These are phyloP conservation scores for Mrakia gelida DNA, from an alignment of 768 basidiomycete genomes.

Conservation along the genomic window DNA sequence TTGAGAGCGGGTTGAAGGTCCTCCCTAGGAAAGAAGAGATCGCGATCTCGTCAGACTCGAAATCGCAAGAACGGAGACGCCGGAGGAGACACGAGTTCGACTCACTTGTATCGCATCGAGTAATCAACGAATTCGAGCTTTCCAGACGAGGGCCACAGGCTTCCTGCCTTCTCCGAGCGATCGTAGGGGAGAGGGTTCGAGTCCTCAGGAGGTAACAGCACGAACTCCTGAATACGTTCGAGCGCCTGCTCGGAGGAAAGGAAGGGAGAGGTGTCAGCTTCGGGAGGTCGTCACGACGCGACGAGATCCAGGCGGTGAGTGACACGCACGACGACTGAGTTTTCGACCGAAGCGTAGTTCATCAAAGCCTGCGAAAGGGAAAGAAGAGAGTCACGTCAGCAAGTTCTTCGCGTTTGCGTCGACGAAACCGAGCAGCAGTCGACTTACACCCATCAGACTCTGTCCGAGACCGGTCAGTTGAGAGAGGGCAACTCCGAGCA, in stretches of 20 bases:
- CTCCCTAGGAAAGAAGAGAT: not conserved
- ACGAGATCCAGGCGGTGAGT: not conserved
- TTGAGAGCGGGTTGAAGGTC: constrained; percentile 32
- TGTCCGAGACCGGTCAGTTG: not conserved
- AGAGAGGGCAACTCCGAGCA: constrained; percentile 21
- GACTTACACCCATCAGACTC: not conserved
- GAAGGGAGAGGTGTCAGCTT: not conserved
- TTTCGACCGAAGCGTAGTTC: constrained; percentile 20
- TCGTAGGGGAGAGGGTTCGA: not conserved
- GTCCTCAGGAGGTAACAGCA: constrained; percentile 34
- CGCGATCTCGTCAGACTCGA: not conserved
- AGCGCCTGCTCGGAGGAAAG: constrained; percentile 7
- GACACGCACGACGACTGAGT: constrained; percentile 9
- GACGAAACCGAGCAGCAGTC: not conserved
- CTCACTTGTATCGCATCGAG: constrained; percentile 16
- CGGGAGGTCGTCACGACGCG: not conserved
- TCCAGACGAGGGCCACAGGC: constrained; percentile 12
- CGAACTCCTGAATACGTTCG: constrained; percentile 36
- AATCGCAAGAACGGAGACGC: no score
- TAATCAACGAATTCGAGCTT: constrained; percentile 10
- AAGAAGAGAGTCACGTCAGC: not conserved
- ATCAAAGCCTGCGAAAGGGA: not conserved
- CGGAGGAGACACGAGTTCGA: not conserved
- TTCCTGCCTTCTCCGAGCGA: constrained; percentile 30
- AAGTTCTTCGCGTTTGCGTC: no score